Evolutionary conservation across 495 filamentous ascomycete genomes (phyloP), one percentile per base, ranked within the genome.

Genomic region (Poronia punctata): DNA sequence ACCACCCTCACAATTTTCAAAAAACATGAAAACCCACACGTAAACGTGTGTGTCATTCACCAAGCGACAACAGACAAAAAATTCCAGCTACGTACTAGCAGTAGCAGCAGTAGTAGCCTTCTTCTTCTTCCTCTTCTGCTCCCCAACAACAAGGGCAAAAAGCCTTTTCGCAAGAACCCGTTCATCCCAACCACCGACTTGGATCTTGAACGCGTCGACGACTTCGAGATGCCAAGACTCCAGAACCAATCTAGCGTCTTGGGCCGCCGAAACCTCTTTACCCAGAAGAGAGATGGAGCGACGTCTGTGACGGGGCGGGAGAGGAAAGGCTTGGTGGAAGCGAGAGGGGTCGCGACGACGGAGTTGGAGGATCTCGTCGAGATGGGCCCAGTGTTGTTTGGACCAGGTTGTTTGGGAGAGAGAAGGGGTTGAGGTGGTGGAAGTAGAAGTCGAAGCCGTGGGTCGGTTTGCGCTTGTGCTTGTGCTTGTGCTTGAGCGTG

Each of bases 161-260:
- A 77, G 42, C 30, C 71, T 28, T 57, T 64, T 71, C 1, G 64
- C 70, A 9, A 77, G 54, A 14, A 44, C 55, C 21, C 38, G 47
- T 38, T 63, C 71, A 19, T 66, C 60, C 72, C 73, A 76, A 8
- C 48, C 48, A 7, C 58, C 60, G 5, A 72, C 62, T 35, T 61
- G 54, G 9, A 34, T 50, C 12, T 51, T 39, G 43, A 72, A 72
- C 16, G 66, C 68, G 35, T 70, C 65, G 14, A 74, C 62, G 28
- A 69, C 57, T 26, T 75, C 72, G 23, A 75, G 49, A 43, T 77
- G 73, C 72, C 73, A 75, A 36, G 52, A 53, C 45, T 73, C 62
- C 1, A 77, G 46, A 4, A 53, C 34, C 42, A 75, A 40, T 2
- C 29, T 17, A 54, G 63, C 56, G 37, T 56, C 66, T 34, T 63